Conservation (phyloP, 2,329 filamentous ascomycete genomes). For the Fragosphaeria purpurea region DNA sequence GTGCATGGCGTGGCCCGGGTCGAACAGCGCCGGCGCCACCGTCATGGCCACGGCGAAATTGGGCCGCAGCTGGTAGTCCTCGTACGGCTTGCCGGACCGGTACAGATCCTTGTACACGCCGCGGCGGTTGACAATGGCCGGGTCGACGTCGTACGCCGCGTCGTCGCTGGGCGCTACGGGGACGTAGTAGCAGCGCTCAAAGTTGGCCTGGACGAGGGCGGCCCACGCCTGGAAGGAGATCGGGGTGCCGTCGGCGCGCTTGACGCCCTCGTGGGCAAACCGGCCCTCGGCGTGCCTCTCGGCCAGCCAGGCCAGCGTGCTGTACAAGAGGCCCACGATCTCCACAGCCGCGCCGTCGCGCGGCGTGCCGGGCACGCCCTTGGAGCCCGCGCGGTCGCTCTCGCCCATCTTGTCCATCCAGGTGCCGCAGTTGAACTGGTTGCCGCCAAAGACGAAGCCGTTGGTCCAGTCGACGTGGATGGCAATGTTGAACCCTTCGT, state of each 20-base stretch:
- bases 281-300: slow-evolving; percentile 55
- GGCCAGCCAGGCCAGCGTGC: slow-evolving; percentile 71
- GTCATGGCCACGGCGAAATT: slow-evolving; percentile 97
- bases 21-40: slow-evolving; percentile 81
- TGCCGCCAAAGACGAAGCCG: slow-evolving; percentile 88
- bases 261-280: slow-evolving; percentile 66
- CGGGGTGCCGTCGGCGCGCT: slow-evolving; percentile 44
- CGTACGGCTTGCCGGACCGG: slow-evolving; percentile 85
- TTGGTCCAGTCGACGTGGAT: slow-evolving; percentile 85
- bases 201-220: slow-evolving; percentile 66
- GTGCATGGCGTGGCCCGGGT: slow-evolving; percentile 63
- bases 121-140: slow-evolving; percentile 70
- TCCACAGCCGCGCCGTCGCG: slow-evolving; percentile 92
- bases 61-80: slow-evolving; percentile 90
- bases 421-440: slow-evolving; percentile 88
- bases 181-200: slow-evolving; percentile 87
- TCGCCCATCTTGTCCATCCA: slow-evolving; percentile 99
- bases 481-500: slow-evolving; percentile 85
- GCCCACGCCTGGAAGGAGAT: slow-evolving; percentile 76
- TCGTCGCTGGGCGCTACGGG: slow-evolving; percentile 63
- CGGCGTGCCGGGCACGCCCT: slow-evolving; percentile 91
- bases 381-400: slow-evolving; percentile 78
- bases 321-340: slow-evolving; percentile 89
- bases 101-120: slow-evolving; percentile 99
- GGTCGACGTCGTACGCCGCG: slow-evolving; percentile 67